These are phyloP conservation scores for Barnettozyma populi DNA, from an alignment of 805 yeast species.

Conservation along the genomic window DNA sequence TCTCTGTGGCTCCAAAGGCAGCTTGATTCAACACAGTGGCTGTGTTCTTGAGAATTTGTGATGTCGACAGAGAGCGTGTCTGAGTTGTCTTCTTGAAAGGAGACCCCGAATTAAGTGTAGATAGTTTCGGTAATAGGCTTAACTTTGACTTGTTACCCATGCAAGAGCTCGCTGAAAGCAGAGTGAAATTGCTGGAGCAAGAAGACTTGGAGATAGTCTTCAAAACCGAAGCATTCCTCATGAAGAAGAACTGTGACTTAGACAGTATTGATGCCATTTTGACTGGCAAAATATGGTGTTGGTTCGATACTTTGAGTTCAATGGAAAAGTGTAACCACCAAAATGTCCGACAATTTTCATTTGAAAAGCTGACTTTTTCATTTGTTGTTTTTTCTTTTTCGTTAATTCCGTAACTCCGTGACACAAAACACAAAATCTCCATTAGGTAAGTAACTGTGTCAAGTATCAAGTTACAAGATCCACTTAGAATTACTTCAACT, in stretches of 20 bases:
- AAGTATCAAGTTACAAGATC: too few relatives aligned
- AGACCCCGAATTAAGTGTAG: neutral
- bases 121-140: constrained; percentile 1
- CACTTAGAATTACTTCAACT: too few relatives aligned
- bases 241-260: constrained; percentile 53
- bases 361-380: constrained; percentile 14
- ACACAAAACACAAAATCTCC: neutral
- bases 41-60: constrained; percentile 5
- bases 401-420: neutral
- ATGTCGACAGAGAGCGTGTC: constrained; percentile 10
- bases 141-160: neutral
- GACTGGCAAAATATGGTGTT: neutral
- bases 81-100: constrained; percentile 3
- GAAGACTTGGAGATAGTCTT: constrained; percentile 23
- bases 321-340: neutral
- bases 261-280: constrained; percentile 30
- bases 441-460: too few relatives aligned
- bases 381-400: constrained; percentile 10
- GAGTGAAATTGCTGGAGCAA: constrained; percentile 17
- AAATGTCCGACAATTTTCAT: constrained; percentile 1
- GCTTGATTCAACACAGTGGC: neutral
- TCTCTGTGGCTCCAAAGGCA: constrained; percentile 1
- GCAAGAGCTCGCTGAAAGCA: neutral
- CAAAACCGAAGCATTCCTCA: constrained; percentile 45
- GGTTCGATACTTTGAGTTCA: neutral